phyloP scores from a whole-genome alignment of 371 early-diverging fungal species.

The Mortierella sp. region DNA sequence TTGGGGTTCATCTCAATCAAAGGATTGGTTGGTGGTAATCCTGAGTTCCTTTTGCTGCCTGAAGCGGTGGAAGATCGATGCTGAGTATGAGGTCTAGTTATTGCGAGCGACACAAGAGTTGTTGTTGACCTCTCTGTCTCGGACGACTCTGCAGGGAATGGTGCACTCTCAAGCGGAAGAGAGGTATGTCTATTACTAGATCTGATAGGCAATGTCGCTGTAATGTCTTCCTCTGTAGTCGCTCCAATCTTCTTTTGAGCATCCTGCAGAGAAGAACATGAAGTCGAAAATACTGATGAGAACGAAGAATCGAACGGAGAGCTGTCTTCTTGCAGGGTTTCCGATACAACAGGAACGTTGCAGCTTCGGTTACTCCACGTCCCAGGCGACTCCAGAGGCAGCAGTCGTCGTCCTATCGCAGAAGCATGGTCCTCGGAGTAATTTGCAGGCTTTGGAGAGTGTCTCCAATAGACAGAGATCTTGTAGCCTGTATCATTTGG shows the following conservation, averaged over 20 bases:
- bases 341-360: no score
- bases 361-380: neutral
- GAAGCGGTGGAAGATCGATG: neutral
- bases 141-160: neutral
- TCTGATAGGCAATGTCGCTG: no score
- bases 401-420: neutral
- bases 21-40: no score
- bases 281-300: no score
- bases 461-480: slow-evolving; percentile 6
- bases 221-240: no score
- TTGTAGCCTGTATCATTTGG: slow-evolving; percentile 1
- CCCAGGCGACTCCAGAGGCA: slow-evolving; percentile 2
- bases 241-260: no score
- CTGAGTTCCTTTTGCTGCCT: neutral
- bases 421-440: slow-evolving; percentile 23
- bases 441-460: slow-evolving; percentile 10
- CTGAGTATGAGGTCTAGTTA: neutral
- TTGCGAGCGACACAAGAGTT: neutral
- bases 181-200: no score
- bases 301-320: no score
- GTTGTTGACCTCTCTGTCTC: neutral
- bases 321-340: no score
- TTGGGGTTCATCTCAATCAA: no score
- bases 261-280: no score
- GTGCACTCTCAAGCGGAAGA: no score